Evolutionary conservation across 1,284 basidiomycete genomes (phyloP), one percentile per base, ranked within the genome.

Genomic region (Dichomitus squalens): DNA sequence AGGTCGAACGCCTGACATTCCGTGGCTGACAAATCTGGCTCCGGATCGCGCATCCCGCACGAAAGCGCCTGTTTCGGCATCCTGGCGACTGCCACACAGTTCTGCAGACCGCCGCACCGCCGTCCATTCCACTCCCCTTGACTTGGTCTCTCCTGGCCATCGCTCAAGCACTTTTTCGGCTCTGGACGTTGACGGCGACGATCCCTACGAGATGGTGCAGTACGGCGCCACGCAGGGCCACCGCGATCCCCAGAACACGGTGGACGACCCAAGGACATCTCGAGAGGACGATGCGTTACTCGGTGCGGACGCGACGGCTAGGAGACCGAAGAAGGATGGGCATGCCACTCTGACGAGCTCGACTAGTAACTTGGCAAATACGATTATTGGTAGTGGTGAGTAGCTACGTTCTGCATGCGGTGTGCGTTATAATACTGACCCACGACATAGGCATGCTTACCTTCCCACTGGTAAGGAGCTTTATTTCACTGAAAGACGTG

Each of bases 361-460:
- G 57, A 79, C 90, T 49, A 85, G 88, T 62, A 95, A 95, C 68
- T 76, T 95, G 52, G 78, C 86, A 44, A 93, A 96, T 68, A 96
- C 93, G 0, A 93, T 95, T 66, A 90, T 95, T 67, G 93, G 93
- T 14, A 93, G 90, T 57, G 93, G 93, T 85, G 73, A 70, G 81
- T 83, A 8, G 41, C 55, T 34, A n/a, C 23, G 20, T 38, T 44
- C 21, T 48, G 41, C 23, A 48, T 49, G 16, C 47, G 20, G 27
- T 23, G 23, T 59, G 14, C 63, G 7, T 25, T n/a, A n/a, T n/a
- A 23, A 39, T 60, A 52, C 38, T 62, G 18, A 27, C 53, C 7
- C 20, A 44, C 38, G 49, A 11, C n/a, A 31, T 47, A 92, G 90
- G 91, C 34, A 93, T 92, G 90, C 79, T 93, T 20, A 90, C 90